phyloP scores from a whole-genome alignment of 192 early-diverging fungal genomes.

The Oehlia diaphana region DNA sequence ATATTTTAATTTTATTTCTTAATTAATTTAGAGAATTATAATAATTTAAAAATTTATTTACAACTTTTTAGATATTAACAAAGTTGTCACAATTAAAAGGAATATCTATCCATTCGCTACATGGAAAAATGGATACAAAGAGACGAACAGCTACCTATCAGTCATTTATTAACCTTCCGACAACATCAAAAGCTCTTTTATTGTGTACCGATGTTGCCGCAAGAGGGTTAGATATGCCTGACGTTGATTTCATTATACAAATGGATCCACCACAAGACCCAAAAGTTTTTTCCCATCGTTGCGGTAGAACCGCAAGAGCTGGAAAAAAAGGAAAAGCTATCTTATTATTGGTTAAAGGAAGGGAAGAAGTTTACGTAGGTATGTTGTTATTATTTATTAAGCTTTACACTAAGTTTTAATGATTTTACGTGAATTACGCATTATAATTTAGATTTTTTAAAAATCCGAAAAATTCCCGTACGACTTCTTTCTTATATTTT shows the following conservation, averaged over 20 bases:
- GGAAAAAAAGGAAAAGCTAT: conserved; percentile 85
- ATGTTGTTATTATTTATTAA: conserved; percentile 23
- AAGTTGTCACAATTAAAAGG: conserved; percentile 48
- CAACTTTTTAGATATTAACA: conserved; percentile 41
- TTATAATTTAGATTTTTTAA: conserved; percentile 63
- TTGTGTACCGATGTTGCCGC: conserved; percentile 96
- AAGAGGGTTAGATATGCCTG: conserved; percentile 92
- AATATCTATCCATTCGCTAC: conserved; percentile 71
- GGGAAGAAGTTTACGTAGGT: conserved; percentile 88
- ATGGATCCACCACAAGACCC: conserved; percentile 96
- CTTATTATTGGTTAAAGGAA: conserved; percentile 76
- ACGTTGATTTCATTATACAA: conserved; percentile 94
- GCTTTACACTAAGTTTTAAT: background rate
- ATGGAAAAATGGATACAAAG: conserved; percentile 93
- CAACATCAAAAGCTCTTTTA: conserved; percentile 70
- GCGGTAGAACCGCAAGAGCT: conserved; percentile 89
- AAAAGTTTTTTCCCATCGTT: conserved; percentile 92
- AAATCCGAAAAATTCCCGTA: conserved; percentile 88
- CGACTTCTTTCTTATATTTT: conserved; percentile 47
- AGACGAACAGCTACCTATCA: conserved; percentile 79
- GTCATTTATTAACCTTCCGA: conserved; percentile 65
- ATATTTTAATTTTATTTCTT: background rate
- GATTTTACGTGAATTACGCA: background rate
- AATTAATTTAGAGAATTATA: conserved; percentile 9
- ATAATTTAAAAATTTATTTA: background rate